These are phyloP conservation scores for Prunus salicina DNA, from an alignment of 306 rosid species.

Conservation along the genomic window DNA sequence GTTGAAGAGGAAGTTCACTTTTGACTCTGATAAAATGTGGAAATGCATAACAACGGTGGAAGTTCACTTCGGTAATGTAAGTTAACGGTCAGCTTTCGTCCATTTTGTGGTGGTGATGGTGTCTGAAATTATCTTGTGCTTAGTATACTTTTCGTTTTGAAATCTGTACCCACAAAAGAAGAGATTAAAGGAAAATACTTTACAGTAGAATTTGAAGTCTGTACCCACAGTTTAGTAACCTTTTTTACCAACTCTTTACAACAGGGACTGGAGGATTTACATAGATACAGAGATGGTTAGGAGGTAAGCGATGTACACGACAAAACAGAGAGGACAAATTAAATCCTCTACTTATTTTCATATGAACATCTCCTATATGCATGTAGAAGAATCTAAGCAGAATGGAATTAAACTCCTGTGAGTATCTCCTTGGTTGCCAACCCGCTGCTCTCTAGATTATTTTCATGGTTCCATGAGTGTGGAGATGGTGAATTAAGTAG, in stretches of 20 bases:
- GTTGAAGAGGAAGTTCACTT: slow-evolving; percentile 6
- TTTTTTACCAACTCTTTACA: neutral
- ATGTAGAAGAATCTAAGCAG: neutral
- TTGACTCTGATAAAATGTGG: neutral
- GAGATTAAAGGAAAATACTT: neutral
- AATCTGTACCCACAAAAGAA: neutral
- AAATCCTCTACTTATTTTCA: slow-evolving; percentile 11
- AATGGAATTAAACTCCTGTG: slow-evolving; percentile 39
- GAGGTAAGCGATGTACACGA: neutral
- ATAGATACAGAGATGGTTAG: slow-evolving; percentile 5
- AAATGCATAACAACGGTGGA: neutral
- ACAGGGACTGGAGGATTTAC: slow-evolving; percentile 8
- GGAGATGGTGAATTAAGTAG: slow-evolving; percentile 62
- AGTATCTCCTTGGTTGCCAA: slow-evolving; percentile 51
- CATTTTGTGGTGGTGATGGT: neutral
- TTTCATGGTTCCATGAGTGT: slow-evolving; percentile 61
- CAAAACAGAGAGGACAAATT: neutral
- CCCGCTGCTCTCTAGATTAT: slow-evolving; percentile 31
- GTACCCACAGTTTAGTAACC: neutral
- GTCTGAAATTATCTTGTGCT: neutral
- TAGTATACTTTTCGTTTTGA: neutral
- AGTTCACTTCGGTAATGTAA: neutral
- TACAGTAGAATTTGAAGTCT: neutral
- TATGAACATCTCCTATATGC: neutral
- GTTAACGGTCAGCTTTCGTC: neutral